These are phyloP conservation scores for Lojkania enalia DNA, from an alignment of 2,329 filamentous ascomycete genomes.

Conservation along the genomic window DNA sequence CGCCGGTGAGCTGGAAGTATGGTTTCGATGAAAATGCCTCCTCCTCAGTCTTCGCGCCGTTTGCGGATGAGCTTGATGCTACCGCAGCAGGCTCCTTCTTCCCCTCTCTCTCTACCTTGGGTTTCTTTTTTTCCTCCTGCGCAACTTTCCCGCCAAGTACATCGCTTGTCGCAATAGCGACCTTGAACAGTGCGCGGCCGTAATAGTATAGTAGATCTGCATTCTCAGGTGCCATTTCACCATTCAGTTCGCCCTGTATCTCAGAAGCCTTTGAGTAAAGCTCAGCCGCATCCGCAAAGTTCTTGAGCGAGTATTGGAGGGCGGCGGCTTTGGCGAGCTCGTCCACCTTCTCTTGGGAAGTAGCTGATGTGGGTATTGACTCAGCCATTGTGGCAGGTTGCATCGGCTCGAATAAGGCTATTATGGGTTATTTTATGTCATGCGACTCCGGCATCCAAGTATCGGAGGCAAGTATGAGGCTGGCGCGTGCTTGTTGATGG, in stretches of 20 bases:
- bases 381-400: slow-evolving; percentile 28
- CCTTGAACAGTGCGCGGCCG: slow-evolving; percentile 89
- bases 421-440: not conserved
- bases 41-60: slow-evolving; percentile 43
- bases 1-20: slow-evolving; percentile 88
- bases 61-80: slow-evolving; percentile 30
- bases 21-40: slow-evolving; percentile 66
- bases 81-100: slow-evolving; percentile 42
- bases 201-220: slow-evolving; percentile 94
- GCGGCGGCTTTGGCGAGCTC: slow-evolving; percentile 80
- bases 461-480: not conserved
- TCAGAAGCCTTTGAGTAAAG: slow-evolving; percentile 86
- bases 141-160: slow-evolving; percentile 83
- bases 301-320: slow-evolving; percentile 84
- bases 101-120: slow-evolving; percentile 52
- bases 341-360: slow-evolving; percentile 63
- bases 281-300: slow-evolving; percentile 83
- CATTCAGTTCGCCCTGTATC: slow-evolving; percentile 87
- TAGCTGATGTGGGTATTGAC: slow-evolving; percentile 22
- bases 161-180: slow-evolving; percentile 92
- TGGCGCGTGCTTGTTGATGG: slow-evolving; percentile 1
- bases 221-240: slow-evolving; percentile 87
- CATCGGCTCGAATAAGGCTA: not conserved
- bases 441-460: too few relatives aligned
- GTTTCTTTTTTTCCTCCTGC: slow-evolving; percentile 58